A percentile compares a stretch with the other conserved stretches of the same genome.
Conservation (phyloP, 2,329 filamentous ascomycete species). For the Calonectria pauciramosa region DNA sequence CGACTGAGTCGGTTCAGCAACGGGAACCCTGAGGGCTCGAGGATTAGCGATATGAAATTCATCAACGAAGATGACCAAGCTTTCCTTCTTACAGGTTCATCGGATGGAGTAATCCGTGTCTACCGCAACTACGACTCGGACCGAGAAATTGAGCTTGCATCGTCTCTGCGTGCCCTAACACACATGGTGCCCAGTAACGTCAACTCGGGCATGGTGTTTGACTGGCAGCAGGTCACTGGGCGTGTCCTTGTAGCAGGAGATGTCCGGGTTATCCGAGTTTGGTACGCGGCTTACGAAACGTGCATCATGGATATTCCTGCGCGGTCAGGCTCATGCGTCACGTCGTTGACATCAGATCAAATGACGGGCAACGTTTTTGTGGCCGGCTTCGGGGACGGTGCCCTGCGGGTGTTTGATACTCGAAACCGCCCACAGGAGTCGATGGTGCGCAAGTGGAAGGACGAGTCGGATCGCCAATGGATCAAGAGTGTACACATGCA, state of each 20-base stretch:
- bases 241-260: slow-evolving; percentile 96
- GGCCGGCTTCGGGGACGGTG: slow-evolving; percentile 95
- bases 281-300: slow-evolving; percentile 94
- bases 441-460: slow-evolving; percentile 98
- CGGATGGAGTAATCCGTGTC: slow-evolving; percentile 92
- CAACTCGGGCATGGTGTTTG: slow-evolving; percentile 95
- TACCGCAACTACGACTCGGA: slow-evolving; percentile 92
- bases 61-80: slow-evolving; percentile 99
- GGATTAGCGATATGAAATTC: slow-evolving; percentile 94
- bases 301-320: slow-evolving; percentile 95
- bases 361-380: slow-evolving; percentile 97
- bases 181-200: slow-evolving; percentile 95
- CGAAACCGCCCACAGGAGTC: slow-evolving; percentile 85
- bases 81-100: slow-evolving; percentile 93
- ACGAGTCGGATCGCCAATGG: slow-evolving; percentile 88
- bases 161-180: slow-evolving; percentile 90
- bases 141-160: slow-evolving; percentile 84
- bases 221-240: slow-evolving; percentile 99
- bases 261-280: slow-evolving; percentile 93
- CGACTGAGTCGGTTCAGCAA: slow-evolving; percentile 91
- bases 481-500: slow-evolving; percentile 97
- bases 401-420: slow-evolving; percentile 93
- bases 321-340: slow-evolving; percentile 94
- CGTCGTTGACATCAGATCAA: slow-evolving; percentile 95
- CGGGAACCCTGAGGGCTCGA: slow-evolving; percentile 90